A percentile compares a stretch with the other conserved stretches of the same genome.
phyloP scores from a whole-genome alignment of 192 early-diverging fungal species.

The Obelidium mucronatum region DNA sequence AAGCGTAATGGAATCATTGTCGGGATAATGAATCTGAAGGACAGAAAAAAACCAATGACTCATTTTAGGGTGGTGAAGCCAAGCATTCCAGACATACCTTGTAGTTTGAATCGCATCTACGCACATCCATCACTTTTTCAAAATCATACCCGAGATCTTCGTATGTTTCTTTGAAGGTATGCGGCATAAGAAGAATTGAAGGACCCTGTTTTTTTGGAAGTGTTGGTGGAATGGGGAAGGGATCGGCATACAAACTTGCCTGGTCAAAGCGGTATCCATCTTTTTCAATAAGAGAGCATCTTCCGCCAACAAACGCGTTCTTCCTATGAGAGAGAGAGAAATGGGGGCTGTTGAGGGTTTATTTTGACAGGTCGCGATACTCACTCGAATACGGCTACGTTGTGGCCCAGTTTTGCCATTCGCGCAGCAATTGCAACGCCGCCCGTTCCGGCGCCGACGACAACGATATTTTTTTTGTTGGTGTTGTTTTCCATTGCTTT shows the following conservation, averaged over 20 bases:
- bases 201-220: conserved; percentile 43
- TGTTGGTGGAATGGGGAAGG: neutral
- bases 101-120: conserved; percentile 60
- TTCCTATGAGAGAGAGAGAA: conserved; percentile 58
- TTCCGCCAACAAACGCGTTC: conserved; percentile 58
- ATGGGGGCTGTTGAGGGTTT: conserved; percentile 27
- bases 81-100: neutral
- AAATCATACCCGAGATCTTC: conserved; percentile 56
- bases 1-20: conserved; percentile 54
- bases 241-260: neutral
- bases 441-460: conserved; percentile 64
- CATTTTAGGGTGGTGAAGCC: neutral
- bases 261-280: conserved; percentile 65
- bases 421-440: conserved; percentile 62
- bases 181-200: conserved; percentile 64
- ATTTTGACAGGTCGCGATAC: neutral
- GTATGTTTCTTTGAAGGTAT: conserved; percentile 56
- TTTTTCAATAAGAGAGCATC: conserved; percentile 58
- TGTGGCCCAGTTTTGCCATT: conserved; percentile 41
- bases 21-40: conserved; percentile 56
- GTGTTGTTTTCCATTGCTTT: neutral
- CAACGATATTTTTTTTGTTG: conserved; percentile 33
- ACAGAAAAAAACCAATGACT: neutral
- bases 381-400: conserved; percentile 17
- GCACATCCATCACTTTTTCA: conserved; percentile 53